Evolutionary conservation across 2,329 filamentous ascomycete genomes (phyloP), one percentile per base, ranked within the genome.

Genomic region (Thelonectria discophora): DNA sequence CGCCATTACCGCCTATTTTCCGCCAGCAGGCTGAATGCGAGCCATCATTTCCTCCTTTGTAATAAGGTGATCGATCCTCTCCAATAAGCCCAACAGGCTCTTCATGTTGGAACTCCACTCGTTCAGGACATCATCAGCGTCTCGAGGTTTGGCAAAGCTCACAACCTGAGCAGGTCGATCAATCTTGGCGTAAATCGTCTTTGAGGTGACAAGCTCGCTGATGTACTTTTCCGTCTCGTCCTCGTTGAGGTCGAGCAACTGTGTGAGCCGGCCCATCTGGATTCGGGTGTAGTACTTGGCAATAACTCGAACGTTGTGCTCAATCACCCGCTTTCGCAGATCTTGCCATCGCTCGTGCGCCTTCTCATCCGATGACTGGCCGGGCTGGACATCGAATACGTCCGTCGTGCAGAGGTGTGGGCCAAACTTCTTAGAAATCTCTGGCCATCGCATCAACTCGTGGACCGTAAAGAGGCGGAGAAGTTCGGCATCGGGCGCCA

Each of bases 1-100:
- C 54, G 56, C 46, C 55, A 20, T 53, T 43, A 32, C 39, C 32
- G 42, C 34, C 62, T 76, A 75, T 73, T 77, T 73, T 57, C 76
- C 75, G 62, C 75, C 76, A 51, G 79, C 80, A 6, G 92, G 92
- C 78, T 95, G 90, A 73, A 99, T 98, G 62, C 94, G 87, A 42
- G 95, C 95, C 95, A 99, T 99, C 95, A 99, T 99, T 84, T 99
- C 95, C 81, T 99, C 95, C 85, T 98, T 98, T 57, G 96, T 99
- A 74, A 99, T 99, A 73, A 99, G 84, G 78, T 99, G 95, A 75
- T 99, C 95, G 64, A 99, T 96, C 65, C 93, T 86, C 84, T 97
- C 93, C 74, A 97, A 76, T 57, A 94, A 80, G 11, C 92, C 93
- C 67, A 97, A 80, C 72, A 97, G 80, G 74, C 90, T 94, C 89